phyloP scores from a whole-genome alignment of 495 filamentous ascomycete genomes.

The Amorphotheca resinae region DNA sequence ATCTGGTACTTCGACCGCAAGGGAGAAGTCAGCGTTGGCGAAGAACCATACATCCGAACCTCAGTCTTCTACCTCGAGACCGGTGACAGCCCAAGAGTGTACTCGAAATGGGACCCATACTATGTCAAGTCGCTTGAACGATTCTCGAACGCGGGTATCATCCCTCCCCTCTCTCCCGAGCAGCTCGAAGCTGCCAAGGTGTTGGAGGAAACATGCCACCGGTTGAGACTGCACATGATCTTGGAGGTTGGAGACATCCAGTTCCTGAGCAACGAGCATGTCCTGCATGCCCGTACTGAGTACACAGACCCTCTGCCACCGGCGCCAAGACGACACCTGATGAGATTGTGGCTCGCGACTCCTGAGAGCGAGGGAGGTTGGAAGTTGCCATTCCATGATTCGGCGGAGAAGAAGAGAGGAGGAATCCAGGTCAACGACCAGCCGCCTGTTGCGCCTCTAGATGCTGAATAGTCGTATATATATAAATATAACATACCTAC shows the following conservation, averaged over 20 bases:
- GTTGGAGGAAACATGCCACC: conserved; percentile 54
- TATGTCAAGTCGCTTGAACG: conserved; percentile 55
- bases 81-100: conserved; percentile 30
- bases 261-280: conserved; percentile 56
- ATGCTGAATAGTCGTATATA: conserved; percentile 46
- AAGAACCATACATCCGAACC: conserved; percentile 64
- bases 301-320: conserved; percentile 54
- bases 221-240: conserved; percentile 60
- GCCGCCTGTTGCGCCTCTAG: conserved; percentile 45
- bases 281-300: conserved; percentile 56
- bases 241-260: conserved; percentile 73
- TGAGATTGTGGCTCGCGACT: conserved; percentile 72
- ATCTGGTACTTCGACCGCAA: conserved; percentile 95
- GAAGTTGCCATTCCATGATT: conserved; percentile 72
- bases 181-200: conserved; percentile 52
- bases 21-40: conserved; percentile 61
- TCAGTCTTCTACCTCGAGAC: conserved; percentile 63
- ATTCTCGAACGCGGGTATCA: conserved; percentile 51
- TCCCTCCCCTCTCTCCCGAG: conserved; percentile 50
- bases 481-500: neutral
- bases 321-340: conserved; percentile 57
- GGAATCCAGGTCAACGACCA: conserved; percentile 79
- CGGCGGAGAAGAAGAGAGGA: conserved; percentile 68
- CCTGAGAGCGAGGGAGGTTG: conserved; percentile 77
- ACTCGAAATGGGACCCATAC: conserved; percentile 67